Conservation (phyloP, 2,329 filamentous ascomycete species). For the Corynespora cassiicola region DNA sequence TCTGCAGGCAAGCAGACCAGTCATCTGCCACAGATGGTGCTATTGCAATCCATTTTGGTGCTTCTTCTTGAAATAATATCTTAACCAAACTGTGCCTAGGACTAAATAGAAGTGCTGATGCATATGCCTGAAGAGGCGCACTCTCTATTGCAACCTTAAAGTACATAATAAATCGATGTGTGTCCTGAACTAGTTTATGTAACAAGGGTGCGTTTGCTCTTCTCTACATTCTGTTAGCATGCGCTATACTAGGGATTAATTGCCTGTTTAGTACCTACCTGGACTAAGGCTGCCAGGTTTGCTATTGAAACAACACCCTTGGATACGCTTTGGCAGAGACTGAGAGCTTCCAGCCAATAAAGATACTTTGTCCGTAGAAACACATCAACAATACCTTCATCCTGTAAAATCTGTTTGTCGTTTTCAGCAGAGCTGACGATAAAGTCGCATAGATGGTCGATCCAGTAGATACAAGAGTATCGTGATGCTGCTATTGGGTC, state of each 20-base stretch:
- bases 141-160: slow-evolving; percentile 13
- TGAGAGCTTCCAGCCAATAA: slow-evolving; percentile 21
- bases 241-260: no score
- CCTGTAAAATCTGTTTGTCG: slow-evolving; percentile 1
- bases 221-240: no score
- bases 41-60: slow-evolving; percentile 10
- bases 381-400: slow-evolving; percentile 7
- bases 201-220: slow-evolving; percentile 2
- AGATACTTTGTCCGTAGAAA: slow-evolving; percentile 7
- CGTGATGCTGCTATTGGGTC: slow-evolving; percentile 27
- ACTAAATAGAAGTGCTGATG: slow-evolving; percentile 19
- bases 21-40: slow-evolving; percentile 8
- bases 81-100: no score
- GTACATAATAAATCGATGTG: slow-evolving; percentile 17
- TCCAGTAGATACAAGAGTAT: slow-evolving; percentile 40
- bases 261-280: slow-evolving; percentile 7
- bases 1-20: slow-evolving; percentile 14
- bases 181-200: slow-evolving; percentile 1
- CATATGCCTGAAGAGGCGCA: slow-evolving; percentile 18
- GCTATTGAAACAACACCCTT: slow-evolving; percentile 18
- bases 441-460: slow-evolving; percentile 31
- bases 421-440: neutral
- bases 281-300: slow-evolving; percentile 12
- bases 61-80: slow-evolving; percentile 12
- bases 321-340: slow-evolving; percentile 17